Evolutionary conservation across 2,329 filamentous ascomycete species (phyloP).

Genomic region (Pestalotiopsis sp.): DNA sequence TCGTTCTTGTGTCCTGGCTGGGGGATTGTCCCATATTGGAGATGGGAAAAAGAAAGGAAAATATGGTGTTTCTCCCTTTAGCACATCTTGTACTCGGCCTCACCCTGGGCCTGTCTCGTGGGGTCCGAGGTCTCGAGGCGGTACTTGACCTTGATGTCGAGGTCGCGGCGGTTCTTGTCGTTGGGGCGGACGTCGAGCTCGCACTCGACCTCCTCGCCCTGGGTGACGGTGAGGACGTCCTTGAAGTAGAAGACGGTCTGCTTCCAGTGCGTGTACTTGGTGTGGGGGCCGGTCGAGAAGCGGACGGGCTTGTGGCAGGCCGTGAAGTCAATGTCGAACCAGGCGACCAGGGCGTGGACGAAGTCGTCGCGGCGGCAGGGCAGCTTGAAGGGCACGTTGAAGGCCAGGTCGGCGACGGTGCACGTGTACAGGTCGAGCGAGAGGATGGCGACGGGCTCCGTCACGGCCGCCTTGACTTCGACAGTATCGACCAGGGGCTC

Average conservation of each 20-base stretch:
- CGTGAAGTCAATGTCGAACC: conserved; percentile 99
- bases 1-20: no score
- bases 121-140: conserved; percentile 75
- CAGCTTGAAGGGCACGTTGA: conserved; percentile 78
- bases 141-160: conserved; percentile 90
- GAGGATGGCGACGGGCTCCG: conserved; percentile 82
- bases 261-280: conserved; percentile 99
- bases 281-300: conserved; percentile 96
- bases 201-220: conserved; percentile 79
- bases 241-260: conserved; percentile 98
- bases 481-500: conserved; percentile 98
- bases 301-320: conserved; percentile 97
- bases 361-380: conserved; percentile 85
- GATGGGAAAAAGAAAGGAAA: no score
- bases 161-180: conserved; percentile 88
- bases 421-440: conserved; percentile 94
- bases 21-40: no score
- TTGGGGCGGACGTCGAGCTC: conserved; percentile 84
- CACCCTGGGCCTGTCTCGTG: conserved; percentile 68
- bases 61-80: conserved; percentile 34
- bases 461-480: conserved; percentile 95
- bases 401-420: conserved; percentile 80
- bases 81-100: conserved; percentile 81
- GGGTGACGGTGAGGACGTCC: conserved; percentile 88
- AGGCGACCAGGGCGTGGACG: conserved; percentile 92